Evolutionary conservation across 1,139 yeast species (phyloP).

Genomic region (Lipomyces yarrowii): DNA sequence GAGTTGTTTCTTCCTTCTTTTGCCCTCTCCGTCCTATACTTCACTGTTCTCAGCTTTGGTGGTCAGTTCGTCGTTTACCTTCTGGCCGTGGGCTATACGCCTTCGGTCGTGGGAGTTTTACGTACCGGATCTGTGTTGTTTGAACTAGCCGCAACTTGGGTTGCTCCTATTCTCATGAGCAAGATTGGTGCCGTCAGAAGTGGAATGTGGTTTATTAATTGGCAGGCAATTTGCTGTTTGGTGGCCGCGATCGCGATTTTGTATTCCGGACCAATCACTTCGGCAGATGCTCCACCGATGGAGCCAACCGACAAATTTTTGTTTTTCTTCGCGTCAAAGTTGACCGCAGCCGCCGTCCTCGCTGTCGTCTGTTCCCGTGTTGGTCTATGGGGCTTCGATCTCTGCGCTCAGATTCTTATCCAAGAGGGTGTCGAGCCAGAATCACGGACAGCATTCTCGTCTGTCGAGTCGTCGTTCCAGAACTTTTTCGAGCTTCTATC

Average conservation of each 20-base stretch:
- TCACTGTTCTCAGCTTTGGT: conserved; percentile 46
- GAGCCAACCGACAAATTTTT: conserved; percentile 12
- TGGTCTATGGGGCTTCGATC: conserved; percentile 49
- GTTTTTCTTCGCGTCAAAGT: conserved; percentile 14
- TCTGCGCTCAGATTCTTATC: conserved; percentile 42
- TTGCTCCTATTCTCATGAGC: conserved; percentile 39
- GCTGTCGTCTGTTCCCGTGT: conserved; percentile 45
- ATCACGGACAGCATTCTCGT: conserved; percentile 42
- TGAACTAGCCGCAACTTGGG: conserved; percentile 41
- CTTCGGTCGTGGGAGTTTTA: conserved; percentile 41
- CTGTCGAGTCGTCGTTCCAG: conserved; percentile 45
- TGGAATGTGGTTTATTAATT: conserved; percentile 40
- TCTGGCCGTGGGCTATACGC: conserved; percentile 38
- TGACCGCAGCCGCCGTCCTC: conserved; percentile 28
- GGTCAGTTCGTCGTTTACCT: conserved; percentile 43
- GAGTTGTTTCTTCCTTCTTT: conserved; percentile 54
- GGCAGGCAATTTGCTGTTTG: conserved; percentile 34
- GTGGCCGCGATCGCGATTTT: conserved; percentile 31
- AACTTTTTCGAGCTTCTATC: conserved; percentile 42
- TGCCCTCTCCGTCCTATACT: conserved; percentile 41
- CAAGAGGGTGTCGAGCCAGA: conserved; percentile 41
- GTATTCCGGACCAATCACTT: neutral
- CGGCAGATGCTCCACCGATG: neutral
- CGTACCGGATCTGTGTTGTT: conserved; percentile 40
- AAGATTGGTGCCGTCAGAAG: conserved; percentile 40